Evolutionary conservation across 2,329 filamentous ascomycete species (phyloP).

Genomic region (Lachnellula subtilissima): DNA sequence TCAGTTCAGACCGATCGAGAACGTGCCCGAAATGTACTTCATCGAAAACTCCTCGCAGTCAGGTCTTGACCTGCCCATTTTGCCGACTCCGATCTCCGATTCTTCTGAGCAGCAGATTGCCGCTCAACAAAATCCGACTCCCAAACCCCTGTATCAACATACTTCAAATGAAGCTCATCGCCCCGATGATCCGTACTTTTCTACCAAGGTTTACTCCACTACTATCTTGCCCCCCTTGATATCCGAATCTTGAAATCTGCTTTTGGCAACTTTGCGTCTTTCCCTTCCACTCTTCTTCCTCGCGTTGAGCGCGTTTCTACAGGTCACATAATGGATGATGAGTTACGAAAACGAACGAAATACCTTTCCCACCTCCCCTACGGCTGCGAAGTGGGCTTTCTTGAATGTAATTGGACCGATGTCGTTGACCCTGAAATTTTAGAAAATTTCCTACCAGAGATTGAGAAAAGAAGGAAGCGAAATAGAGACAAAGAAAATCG

Average conservation of each 20-base stretch:
- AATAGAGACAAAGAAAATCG: conserved; percentile 63
- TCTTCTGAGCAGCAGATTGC: not conserved
- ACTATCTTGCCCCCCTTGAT: conserved; percentile 67
- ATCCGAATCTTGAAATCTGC: conserved; percentile 69
- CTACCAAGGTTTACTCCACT: conserved; percentile 67
- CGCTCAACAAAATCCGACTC: not conserved
- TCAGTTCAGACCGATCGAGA: conserved; percentile 41
- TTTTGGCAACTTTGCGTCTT: conserved; percentile 61
- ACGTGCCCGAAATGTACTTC: conserved; percentile 47
- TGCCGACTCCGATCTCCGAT: conserved; percentile 6
- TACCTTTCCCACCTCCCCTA: conserved; percentile 67
- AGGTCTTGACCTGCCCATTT: conserved; percentile 35
- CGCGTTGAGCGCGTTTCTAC: conserved; percentile 68
- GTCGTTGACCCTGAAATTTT: conserved; percentile 58
- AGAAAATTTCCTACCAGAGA: conserved; percentile 57
- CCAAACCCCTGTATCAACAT: conserved; percentile 7
- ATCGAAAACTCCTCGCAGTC: conserved; percentile 43
- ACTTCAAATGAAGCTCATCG: conserved; percentile 21
- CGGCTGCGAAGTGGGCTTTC: conserved; percentile 66
- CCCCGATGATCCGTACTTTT: conserved; percentile 55
- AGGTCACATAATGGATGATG: conserved; percentile 67
- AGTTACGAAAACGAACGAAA: conserved; percentile 63
- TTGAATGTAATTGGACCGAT: conserved; percentile 74
- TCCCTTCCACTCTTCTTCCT: conserved; percentile 66
- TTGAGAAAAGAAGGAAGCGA: conserved; percentile 56